Evolutionary conservation across 352 stramenopile genomes (phyloP).

Genomic region (Phytophthora nicotianae): DNA sequence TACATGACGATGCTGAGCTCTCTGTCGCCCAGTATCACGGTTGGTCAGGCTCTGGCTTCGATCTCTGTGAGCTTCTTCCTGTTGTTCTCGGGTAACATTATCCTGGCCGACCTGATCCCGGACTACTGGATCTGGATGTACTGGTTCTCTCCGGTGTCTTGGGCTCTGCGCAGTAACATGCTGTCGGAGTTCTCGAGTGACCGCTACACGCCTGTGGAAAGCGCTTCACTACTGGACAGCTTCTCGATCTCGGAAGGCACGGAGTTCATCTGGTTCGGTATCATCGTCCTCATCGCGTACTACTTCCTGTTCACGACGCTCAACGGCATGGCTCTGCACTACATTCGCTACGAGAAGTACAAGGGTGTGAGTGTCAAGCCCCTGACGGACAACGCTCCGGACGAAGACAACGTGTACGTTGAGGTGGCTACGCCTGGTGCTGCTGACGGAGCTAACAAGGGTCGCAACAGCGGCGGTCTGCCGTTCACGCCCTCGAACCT

Average conservation of each 20-base stretch:
- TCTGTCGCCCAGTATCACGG: conserved; percentile 44
- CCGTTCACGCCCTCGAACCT: conserved; percentile 45
- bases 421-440: conserved; percentile 30
- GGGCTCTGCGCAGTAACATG: conserved; percentile 47
- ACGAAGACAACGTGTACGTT: conserved; percentile 35
- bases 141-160: conserved; percentile 58
- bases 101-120: conserved; percentile 52
- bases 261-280: conserved; percentile 43
- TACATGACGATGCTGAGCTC: conserved; percentile 56
- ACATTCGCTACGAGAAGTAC: conserved; percentile 45
- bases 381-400: conserved; percentile 10
- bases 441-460: conserved; percentile 1
- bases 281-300: conserved; percentile 41
- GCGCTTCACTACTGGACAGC: conserved; percentile 20
- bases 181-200: conserved; percentile 45
- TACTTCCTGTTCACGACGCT: conserved; percentile 49
- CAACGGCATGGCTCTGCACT: conserved; percentile 45
- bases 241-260: conserved; percentile 47
- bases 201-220: conserved; percentile 23
- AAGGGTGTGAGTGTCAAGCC: conserved; percentile 30
- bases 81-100: conserved; percentile 66
- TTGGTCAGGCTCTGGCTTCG: conserved; percentile 38
- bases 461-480: conserved; percentile 22
- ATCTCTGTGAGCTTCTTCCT: conserved; percentile 58
- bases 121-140: conserved; percentile 35